These are phyloP conservation scores for Metarhizium humberi DNA, from an alignment of 2,329 filamentous ascomycete genomes.

Conservation along the genomic window DNA sequence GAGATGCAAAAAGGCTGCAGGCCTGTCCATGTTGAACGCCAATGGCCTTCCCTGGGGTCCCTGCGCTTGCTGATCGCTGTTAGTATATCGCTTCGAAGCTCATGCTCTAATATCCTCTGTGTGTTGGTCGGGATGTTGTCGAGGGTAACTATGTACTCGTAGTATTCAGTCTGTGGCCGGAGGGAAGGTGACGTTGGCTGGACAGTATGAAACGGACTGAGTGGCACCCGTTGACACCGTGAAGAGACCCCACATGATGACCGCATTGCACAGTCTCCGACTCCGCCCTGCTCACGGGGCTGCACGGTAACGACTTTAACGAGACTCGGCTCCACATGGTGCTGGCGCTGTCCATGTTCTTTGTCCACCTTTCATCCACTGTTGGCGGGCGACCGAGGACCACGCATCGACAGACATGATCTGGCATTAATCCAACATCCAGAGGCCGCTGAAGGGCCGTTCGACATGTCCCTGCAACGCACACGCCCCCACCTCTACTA, in stretches of 20 bases:
- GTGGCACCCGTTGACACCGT: not conserved
- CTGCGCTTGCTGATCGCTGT: no score
- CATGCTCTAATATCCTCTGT: no score
- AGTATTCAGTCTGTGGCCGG: not conserved
- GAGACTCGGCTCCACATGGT: not conserved
- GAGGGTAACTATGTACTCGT: not conserved
- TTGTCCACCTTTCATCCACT: not conserved
- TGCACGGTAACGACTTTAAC: not conserved
- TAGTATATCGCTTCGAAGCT: no score
- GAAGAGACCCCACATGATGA: not conserved
- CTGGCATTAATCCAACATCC: not conserved
- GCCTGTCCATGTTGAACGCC: no score
- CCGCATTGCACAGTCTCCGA: constrained; percentile 7
- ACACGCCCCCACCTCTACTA: not conserved
- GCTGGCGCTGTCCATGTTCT: not conserved
- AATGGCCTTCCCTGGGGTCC: no score
- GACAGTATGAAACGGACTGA: constrained; percentile 2
- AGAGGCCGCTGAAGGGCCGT: not conserved
- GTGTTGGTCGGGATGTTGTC: not conserved
- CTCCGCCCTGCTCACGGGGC: not conserved
- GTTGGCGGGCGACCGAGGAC: not conserved
- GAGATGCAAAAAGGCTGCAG: no score
- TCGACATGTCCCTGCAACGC: not conserved
- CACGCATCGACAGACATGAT: not conserved
- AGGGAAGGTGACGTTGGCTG: constrained; percentile 4